Base-by-base conservation (phyloP, 2,329 filamentous ascomycete genomes). In the Chlorencoelia australis region DNA sequence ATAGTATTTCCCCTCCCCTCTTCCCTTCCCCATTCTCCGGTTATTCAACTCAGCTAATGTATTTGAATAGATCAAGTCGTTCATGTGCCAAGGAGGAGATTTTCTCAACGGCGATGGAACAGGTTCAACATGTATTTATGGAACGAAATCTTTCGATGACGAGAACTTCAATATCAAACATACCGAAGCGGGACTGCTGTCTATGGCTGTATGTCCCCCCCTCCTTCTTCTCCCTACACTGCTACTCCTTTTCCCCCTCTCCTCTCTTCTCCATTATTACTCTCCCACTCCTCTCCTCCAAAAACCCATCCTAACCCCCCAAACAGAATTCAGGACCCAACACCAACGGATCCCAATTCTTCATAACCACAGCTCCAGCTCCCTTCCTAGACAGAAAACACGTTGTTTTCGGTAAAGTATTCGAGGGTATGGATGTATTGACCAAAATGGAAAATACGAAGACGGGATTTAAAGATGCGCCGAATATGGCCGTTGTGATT, bases 21-120 rank as follows among this genome's bases (percentile, higher is more conserved):
- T 22, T n/a, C 16, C 11, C n/a, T 18, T 39, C 17, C 20, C 19
- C 22, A 34, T 13, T 36, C 26, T 31, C 15, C 28, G 38, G 51
- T 25, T 32, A n/a, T 47, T 35, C 3, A n/a, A 3, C 4, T 17
- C 4, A 21, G 16, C 13, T 18, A 19, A 26, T 8, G 18, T 35
- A 13, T 19, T 2, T 25, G 4, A 11, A 3, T 10, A 33, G 85
- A 94, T 95, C 59, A 84, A 83, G 63, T 82, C 84, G 53, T 95
- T 96, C 65, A 96, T 96, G 89, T 83, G 91, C 54, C 91, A 98
- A 61, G 89, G 89, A 30, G 91, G 91, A 36, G 91, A 98, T 61
- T 96, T 96, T 59, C 67, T 94, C 44, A 87, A 94, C 53, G 85
- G 87, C 35, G 84, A 96, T 59, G 91, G 91, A 34, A 93, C 85